phyloP scores from a whole-genome alignment of 176 grass and related monocot genomes.

The Lolium rigidum region DNA sequence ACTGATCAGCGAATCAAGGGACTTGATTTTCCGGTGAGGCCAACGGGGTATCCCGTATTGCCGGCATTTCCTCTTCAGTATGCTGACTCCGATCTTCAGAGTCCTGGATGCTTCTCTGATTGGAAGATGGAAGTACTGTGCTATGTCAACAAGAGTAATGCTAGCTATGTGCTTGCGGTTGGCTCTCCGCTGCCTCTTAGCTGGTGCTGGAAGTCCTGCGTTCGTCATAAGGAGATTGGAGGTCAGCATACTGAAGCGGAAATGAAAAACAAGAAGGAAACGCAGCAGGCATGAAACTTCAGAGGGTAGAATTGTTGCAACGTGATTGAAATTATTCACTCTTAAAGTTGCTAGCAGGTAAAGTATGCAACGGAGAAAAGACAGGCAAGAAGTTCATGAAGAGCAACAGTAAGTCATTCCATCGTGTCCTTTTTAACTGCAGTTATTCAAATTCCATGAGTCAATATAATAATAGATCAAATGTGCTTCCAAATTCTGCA shows the following conservation, averaged over 20 bases:
- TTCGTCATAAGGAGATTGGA: conserved; percentile 4
- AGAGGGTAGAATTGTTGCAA: conserved; percentile 16
- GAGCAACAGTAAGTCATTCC: neutral
- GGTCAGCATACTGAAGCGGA: neutral
- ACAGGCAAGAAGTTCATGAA: neutral
- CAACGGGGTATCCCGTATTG: conserved; percentile 70
- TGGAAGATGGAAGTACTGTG: conserved; percentile 71
- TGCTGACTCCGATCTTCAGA: conserved; percentile 66
- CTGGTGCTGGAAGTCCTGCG: conserved; percentile 36
- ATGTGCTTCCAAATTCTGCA: neutral
- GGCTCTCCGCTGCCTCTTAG: conserved; percentile 58
- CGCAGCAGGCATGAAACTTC: neutral
- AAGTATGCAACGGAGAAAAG: neutral
- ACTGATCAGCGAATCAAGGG: conserved; percentile 59
- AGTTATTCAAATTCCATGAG: neutral
- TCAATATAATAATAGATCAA: neutral
- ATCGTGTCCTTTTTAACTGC: neutral
- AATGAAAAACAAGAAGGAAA: neutral
- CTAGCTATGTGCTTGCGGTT: conserved; percentile 56
- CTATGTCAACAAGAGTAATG: conserved; percentile 63
- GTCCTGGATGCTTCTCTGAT: conserved; percentile 62
- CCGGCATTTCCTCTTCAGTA: conserved; percentile 78
- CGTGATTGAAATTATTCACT: neutral
- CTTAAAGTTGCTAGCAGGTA: neutral
- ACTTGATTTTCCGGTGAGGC: conserved; percentile 81